Percentiles rank a stretch among this genome's conserved stretches.
phyloP scores from a whole-genome alignment of 1,139 yeast species.

The Hemisphaericaspora subhashii region DNA sequence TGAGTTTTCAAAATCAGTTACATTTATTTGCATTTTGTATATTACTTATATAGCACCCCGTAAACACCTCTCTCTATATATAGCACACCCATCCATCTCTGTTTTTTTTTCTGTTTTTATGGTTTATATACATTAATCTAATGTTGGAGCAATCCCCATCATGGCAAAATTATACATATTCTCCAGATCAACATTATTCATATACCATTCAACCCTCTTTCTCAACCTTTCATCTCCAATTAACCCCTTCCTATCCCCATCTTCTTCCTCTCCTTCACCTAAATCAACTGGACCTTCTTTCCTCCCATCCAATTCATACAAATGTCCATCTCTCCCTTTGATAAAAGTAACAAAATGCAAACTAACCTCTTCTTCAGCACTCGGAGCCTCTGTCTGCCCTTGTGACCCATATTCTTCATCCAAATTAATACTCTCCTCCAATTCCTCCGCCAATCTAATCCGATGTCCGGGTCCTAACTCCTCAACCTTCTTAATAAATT shows the following conservation, averaged over 20 bases:
- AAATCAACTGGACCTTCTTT: conserved; percentile 73
- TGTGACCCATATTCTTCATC: conserved; percentile 61
- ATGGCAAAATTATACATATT: conserved; percentile 64
- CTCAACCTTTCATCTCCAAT: conserved; percentile 52
- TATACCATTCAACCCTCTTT: conserved; percentile 62
- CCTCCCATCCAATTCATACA: conserved; percentile 89
- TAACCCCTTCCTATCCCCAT: too few species aligned
- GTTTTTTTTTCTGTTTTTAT: background rate
- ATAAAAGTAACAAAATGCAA: conserved; percentile 81
- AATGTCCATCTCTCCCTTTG: conserved; percentile 53
- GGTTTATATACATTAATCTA: conserved; percentile 29
- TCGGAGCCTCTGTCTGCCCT: conserved; percentile 84
- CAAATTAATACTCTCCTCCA: conserved; percentile 45
- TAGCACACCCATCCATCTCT: background rate
- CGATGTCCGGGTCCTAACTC: conserved; percentile 36
- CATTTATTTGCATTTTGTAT: background rate
- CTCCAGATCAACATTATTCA: conserved; percentile 58
- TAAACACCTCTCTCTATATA: background rate
- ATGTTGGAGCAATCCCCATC: conserved; percentile 63
- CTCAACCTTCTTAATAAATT: conserved; percentile 25
- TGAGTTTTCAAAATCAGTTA: background rate
- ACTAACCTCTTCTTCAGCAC: conserved; percentile 59
- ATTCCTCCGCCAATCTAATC: conserved; percentile 45
- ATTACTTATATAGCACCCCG: background rate
- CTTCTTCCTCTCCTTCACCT: conserved; percentile 48